These are phyloP conservation scores for Myriosclerotinia duriaeana DNA, from an alignment of 2,329 filamentous ascomycete genomes.

Conservation along the genomic window DNA sequence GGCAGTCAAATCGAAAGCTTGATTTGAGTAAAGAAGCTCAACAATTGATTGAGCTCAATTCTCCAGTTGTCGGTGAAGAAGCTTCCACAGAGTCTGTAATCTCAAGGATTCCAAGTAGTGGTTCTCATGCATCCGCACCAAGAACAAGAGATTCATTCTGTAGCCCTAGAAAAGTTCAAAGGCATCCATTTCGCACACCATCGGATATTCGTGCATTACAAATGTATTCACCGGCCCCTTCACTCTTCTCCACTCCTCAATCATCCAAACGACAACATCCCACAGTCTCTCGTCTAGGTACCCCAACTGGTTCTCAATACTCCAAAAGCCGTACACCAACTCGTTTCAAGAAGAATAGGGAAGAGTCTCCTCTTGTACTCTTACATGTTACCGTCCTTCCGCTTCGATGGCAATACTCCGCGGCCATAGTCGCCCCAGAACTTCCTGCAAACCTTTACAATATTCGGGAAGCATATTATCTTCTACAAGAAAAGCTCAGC, in stretches of 20 bases:
- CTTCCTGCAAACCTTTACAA: conserved; percentile 50
- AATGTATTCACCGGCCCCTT: conserved; percentile 65
- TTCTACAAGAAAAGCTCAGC: conserved; percentile 67
- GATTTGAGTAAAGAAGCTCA: conserved; percentile 21
- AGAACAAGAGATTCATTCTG: conserved; percentile 43
- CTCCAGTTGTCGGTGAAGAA: conserved; percentile 37
- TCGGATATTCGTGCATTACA: conserved; percentile 70
- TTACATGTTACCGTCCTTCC: conserved; percentile 77
- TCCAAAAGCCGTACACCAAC: conserved; percentile 49
- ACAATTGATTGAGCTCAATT: conserved; percentile 35
- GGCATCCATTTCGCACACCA: conserved; percentile 67
- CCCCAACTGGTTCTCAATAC: conserved; percentile 45
- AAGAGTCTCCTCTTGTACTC: conserved; percentile 68
- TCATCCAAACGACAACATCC: conserved; percentile 51
- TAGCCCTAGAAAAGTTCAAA: conserved; percentile 53
- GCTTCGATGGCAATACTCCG: conserved; percentile 63
- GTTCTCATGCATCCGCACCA: conserved; percentile 32
- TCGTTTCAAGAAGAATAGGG: conserved; percentile 56
- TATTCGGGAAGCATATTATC: conserved; percentile 62
- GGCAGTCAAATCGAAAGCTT: conserved; percentile 11
- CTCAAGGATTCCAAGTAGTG: conserved; percentile 43
- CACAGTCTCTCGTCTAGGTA: conserved; percentile 57
- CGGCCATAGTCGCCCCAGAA: conserved; percentile 50
- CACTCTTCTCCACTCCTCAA: conserved; percentile 55
- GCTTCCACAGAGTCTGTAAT: conserved; percentile 46